Percentiles rank a stretch among this genome's conserved stretches.
Conservation (phyloP, 768 basidiomycete genomes). For the Lentinus brumalis region DNA sequence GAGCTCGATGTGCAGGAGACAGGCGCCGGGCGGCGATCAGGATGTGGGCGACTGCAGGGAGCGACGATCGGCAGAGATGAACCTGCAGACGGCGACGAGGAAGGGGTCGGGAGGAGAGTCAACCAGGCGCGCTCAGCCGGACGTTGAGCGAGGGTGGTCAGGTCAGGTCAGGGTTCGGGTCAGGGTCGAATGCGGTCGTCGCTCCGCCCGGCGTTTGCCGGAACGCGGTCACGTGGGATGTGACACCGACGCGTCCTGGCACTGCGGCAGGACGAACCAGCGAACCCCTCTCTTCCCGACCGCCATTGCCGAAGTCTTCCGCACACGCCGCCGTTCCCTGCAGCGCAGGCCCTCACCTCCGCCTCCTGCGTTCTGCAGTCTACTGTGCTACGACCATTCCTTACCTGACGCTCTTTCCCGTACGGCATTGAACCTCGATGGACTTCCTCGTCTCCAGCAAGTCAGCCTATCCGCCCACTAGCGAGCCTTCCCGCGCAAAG, state of each 20-base stretch:
- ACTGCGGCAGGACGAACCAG: too few species aligned
- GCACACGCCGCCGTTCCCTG: background rate
- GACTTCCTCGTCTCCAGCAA: slow-evolving; percentile 10
- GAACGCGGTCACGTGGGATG: slow-evolving; percentile 16
- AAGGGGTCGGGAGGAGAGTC: too few species aligned
- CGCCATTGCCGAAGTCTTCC: background rate
- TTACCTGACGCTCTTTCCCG: slow-evolving; percentile 21
- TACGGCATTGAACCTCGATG: slow-evolving; percentile 11
- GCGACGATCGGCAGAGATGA: too few species aligned
- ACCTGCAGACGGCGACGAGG: too few species aligned
- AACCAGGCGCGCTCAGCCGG: too few species aligned
- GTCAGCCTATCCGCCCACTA: background rate
- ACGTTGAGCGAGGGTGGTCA: too few species aligned
- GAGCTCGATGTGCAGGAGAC: too few species aligned
- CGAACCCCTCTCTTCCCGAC: background rate
- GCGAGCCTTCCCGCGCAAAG: background rate
- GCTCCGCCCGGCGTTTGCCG: slow-evolving; percentile 8
- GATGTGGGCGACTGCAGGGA: too few species aligned
- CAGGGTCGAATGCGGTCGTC: background rate
- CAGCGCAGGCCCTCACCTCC: slow-evolving; percentile 22
- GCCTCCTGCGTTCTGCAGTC: background rate
- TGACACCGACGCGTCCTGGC: background rate
- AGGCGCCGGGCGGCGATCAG: too few species aligned
- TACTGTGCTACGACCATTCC: slow-evolving; percentile 11
- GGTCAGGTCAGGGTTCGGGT: background rate